Percentiles rank a stretch among this genome's conserved stretches.
Conservation (phyloP, 192 early-diverging fungal genomes). For the Mortierella hygrophila region DNA sequence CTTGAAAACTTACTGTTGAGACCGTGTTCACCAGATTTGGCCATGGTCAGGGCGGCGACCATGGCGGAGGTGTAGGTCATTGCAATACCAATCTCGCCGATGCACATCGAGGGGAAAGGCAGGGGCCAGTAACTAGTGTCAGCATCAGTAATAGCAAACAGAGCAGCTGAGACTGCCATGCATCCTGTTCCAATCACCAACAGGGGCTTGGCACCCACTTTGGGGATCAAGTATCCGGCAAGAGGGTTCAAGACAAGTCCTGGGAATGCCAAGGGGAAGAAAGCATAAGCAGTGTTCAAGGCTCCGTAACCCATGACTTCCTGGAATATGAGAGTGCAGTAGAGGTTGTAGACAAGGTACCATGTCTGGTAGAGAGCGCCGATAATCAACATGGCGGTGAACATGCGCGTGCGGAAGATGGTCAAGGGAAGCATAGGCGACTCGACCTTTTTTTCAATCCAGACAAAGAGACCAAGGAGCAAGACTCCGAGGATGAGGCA, state of each 20-base stretch:
- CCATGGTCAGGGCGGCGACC: constrained; percentile 48
- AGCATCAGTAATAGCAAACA: constrained; percentile 32
- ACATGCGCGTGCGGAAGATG: constrained; percentile 62
- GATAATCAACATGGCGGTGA: constrained; percentile 61
- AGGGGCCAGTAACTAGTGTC: constrained; percentile 48
- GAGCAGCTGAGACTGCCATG: constrained; percentile 42
- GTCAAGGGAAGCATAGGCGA: constrained; percentile 57
- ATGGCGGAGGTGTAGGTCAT: constrained; percentile 57
- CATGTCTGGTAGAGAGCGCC: constrained; percentile 57
- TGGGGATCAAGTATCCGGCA: constrained; percentile 59
- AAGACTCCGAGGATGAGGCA: constrained; percentile 51
- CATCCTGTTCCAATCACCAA: constrained; percentile 42
- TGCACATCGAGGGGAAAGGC: constrained; percentile 54
- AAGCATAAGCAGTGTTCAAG: constrained; percentile 59
- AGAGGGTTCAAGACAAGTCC: constrained; percentile 47
- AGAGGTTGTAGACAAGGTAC: constrained; percentile 61
- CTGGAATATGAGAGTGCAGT: constrained; percentile 64
- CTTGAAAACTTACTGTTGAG: constrained; percentile 41
- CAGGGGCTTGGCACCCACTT: constrained; percentile 42
- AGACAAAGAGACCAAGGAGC: constrained; percentile 53
- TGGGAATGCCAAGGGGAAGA: constrained; percentile 60
- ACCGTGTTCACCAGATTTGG: constrained; percentile 53
- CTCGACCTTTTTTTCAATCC: constrained; percentile 52
- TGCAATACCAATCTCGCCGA: constrained; percentile 55
- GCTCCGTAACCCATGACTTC: constrained; percentile 60